Evolutionary conservation across 768 basidiomycete genomes (phyloP), one percentile per base, ranked within the genome.

Genomic region (Phylloporus scabripes): DNA sequence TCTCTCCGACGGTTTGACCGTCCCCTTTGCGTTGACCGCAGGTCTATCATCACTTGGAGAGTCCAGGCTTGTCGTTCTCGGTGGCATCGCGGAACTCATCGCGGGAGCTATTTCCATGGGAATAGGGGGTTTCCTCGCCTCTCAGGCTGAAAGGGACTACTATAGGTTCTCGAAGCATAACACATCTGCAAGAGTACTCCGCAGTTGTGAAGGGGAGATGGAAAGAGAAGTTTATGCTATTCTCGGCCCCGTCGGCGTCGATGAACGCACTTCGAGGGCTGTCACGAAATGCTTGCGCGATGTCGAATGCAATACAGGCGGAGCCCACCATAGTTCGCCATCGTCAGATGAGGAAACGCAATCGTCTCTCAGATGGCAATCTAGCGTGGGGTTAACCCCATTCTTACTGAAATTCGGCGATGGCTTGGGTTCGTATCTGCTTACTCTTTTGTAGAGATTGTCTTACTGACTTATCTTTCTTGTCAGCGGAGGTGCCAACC

Each of bases 31-130:
- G 8, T 72, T 95, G 33, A 81, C 92, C 2, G 92, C 92, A 5
- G 92, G 92, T 48, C 78, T 94, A 21, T 88, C 89, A 10, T 86
- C 92, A 10, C 77, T 96, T 33, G 94, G 94, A 41, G 83, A 88
- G 51, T 92, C 91, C 7, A 82, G 77, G 47, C 77, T 97, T n/a
- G 96, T 99, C 54, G 86, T 95, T 42, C 78, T 95, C 24, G 95
- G 92, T 46, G 96, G 96, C 14, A 72, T 96, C 31, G 95, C 96
- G 1, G 96, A 99, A 66, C 84, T 99, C 56, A 91, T 95, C 49
- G 92, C 94, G 1, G 96, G 96, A 6, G 90, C 94, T 11, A 89
- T 98, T 40, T 92, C 89, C 2, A 99, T 99, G 95, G 96, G 96
- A 52, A 88, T 99, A 34, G 96, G 96, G 46, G 95, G 95, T 17